Base-by-base conservation (phyloP, 2,329 filamentous ascomycete species). In the Fonsecaea pedrosoi region DNA sequence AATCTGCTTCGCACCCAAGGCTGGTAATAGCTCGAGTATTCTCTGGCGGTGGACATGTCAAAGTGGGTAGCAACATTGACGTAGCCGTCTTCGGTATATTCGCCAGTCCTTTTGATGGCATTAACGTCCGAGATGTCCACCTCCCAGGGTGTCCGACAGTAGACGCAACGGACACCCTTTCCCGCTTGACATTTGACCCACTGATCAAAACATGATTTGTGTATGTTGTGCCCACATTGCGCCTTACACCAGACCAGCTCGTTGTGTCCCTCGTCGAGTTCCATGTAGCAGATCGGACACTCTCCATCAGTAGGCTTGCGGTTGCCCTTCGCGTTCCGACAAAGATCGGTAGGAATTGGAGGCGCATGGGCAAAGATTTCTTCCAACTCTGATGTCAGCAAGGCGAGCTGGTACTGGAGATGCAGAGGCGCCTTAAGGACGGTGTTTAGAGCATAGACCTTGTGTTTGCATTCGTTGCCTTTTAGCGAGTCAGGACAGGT, bases 161-260 rank as follows among this genome's bases (percentile, higher is more conserved):
- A 81, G 15, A 83, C 79, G 64, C 82, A 83, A 53, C 76, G 73
- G 10, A 82, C 77, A 25, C 75, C 73, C 21, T 72, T 73, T 1
- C 73, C 68, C 1, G 72, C 72, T 38, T 77, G 74, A 12, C 75
- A 78, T 12, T 75, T 74, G 10, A 77, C 78, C 86, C 86, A 88
- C 67, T 83, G 79, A 62, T 83, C 75, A 74, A 88, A 87, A 70
- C 86, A 88, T 1, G 75, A 72, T 66, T 82, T 82, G 74, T 88
- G 86, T n/a, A 88, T 77, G 71, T 89, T 89, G 75, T 89, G 88
- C 18, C 87, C 87, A 70, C 87, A 90, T 2, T 83, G 80, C 0
- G 83, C 82, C 72, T 84, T 84, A 76, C 87, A 89, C 81, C 86
- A 89, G 9, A 86, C 76, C 6, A 83, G 81, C 4, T 83, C 79